Percentiles rank a stretch among this genome's conserved stretches.
These are phyloP conservation scores for Diophrys appendiculata DNA, from an alignment of 73 alveolate genomes.

Conservation along the genomic window DNA sequence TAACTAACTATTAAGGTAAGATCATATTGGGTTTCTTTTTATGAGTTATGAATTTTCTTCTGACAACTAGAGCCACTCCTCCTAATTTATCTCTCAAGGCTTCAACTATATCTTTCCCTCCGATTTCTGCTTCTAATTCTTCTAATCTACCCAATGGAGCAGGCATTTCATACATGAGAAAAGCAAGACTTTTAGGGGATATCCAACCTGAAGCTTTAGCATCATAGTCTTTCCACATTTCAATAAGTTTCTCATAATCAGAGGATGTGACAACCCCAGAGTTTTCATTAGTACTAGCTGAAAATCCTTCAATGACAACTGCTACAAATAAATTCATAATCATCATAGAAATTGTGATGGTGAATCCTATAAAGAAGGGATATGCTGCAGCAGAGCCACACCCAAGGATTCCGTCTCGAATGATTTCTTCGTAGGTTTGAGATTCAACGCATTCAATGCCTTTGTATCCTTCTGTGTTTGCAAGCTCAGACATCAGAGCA, in stretches of 20 bases:
- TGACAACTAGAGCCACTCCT: background rate
- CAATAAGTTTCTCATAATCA: slow-evolving; percentile 6
- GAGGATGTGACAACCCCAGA: background rate
- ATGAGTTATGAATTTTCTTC: slow-evolving; percentile 5
- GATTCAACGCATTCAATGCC: slow-evolving; percentile 25
- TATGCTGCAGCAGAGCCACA: slow-evolving; percentile 28
- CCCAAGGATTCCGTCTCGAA: slow-evolving; percentile 15
- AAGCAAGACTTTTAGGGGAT: background rate
- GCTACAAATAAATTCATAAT: slow-evolving; percentile 36
- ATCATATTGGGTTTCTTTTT: slow-evolving; percentile 8
- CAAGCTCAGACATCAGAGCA: slow-evolving; percentile 63
- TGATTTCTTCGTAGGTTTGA: slow-evolving; percentile 25
- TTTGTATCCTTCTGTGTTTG: slow-evolving; percentile 14
- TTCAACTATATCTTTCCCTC: background rate
- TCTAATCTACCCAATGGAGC: slow-evolving; percentile 8
- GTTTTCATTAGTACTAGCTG: slow-evolving; percentile 7
- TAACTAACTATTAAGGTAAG: background rate
- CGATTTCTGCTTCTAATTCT: background rate
- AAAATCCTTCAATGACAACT: slow-evolving; percentile 40
- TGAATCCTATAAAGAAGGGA: slow-evolving; percentile 8
- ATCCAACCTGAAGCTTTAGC: slow-evolving; percentile 4
- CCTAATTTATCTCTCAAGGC: background rate
- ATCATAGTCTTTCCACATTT: slow-evolving; percentile 19
- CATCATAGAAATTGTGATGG: slow-evolving; percentile 12
- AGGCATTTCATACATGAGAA: slow-evolving; percentile 7